phyloP scores from a whole-genome alignment of 495 filamentous ascomycete species.

The Paragyromitra xinjiangensis region DNA sequence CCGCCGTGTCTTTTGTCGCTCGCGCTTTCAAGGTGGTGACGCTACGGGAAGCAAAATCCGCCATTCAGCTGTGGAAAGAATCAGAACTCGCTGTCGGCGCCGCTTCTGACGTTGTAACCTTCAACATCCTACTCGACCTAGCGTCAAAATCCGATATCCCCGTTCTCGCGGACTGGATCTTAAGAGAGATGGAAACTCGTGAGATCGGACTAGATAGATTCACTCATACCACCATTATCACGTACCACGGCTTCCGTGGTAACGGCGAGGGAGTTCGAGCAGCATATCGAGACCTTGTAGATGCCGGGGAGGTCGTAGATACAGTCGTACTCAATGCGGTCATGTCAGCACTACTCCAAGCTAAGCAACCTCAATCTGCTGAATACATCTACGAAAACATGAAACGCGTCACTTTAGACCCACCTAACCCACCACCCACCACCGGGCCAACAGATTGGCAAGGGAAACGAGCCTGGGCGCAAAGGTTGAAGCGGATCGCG shows the following conservation, averaged over 20 bases:
- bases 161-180: constrained; percentile 79
- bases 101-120: constrained; percentile 74
- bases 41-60: constrained; percentile 71
- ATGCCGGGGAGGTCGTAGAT: constrained; percentile 85
- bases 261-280: constrained; percentile 74
- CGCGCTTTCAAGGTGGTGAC: constrained; percentile 72
- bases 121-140: constrained; percentile 90
- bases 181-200: constrained; percentile 79
- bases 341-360: constrained; percentile 76
- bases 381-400: constrained; percentile 83
- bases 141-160: constrained; percentile 86
- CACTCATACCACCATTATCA: constrained; percentile 81
- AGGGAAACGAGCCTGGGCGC: constrained; percentile 65
- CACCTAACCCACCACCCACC: constrained; percentile 49
- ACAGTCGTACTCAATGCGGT: constrained; percentile 86
- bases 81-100: constrained; percentile 81
- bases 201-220: constrained; percentile 72
- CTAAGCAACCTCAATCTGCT: constrained; percentile 75
- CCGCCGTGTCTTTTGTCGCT: constrained; percentile 78
- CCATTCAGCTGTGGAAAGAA: constrained; percentile 83
- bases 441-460: constrained; percentile 60
- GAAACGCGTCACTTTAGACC: constrained; percentile 67
- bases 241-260: constrained; percentile 75
- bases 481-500: constrained; percentile 66
- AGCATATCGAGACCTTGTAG: constrained; percentile 78